A percentile compares a stretch with the other conserved stretches of the same genome.
These are phyloP conservation scores for Davidsoniella eucalypti DNA, from an alignment of 2,329 filamentous ascomycete genomes.

Conservation along the genomic window DNA sequence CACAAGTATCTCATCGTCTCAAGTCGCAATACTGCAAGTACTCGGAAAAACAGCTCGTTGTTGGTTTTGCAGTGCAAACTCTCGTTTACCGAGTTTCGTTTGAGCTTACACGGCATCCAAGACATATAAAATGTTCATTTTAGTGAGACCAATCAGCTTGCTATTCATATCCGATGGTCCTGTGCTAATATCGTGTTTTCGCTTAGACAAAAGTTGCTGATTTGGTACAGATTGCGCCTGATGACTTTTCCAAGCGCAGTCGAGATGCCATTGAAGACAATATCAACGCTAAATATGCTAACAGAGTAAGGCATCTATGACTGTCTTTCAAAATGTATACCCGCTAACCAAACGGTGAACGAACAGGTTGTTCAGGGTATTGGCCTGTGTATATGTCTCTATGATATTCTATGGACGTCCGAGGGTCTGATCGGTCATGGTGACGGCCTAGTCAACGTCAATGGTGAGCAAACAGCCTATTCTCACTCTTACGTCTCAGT, in stretches of 20 bases:
- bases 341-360: background rate
- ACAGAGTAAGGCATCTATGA: conserved; percentile 44
- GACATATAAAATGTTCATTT: conserved; percentile 28
- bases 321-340: background rate
- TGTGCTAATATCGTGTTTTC: conserved; percentile 2
- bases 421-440: conserved; percentile 91
- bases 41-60: no score
- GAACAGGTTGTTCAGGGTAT: conserved; percentile 72
- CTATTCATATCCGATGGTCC: background rate
- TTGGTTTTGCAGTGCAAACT: no score
- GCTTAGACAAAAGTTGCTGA: conserved; percentile 78
- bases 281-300: conserved; percentile 92
- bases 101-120: background rate
- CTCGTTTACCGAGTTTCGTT: no score
- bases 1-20: background rate
- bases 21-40: no score
- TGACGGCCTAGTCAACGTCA: conserved; percentile 82
- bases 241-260: conserved; percentile 74
- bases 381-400: conserved; percentile 83
- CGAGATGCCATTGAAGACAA: conserved; percentile 83
- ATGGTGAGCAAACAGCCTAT: conserved; percentile 37
- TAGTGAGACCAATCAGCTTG: conserved; percentile 22
- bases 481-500: conserved; percentile 12
- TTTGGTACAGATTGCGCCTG: conserved; percentile 78
- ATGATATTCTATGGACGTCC: conserved; percentile 75